phyloP scores from a whole-genome alignment of 306 rosid species.

The Cucurbita argyrosperma region DNA sequence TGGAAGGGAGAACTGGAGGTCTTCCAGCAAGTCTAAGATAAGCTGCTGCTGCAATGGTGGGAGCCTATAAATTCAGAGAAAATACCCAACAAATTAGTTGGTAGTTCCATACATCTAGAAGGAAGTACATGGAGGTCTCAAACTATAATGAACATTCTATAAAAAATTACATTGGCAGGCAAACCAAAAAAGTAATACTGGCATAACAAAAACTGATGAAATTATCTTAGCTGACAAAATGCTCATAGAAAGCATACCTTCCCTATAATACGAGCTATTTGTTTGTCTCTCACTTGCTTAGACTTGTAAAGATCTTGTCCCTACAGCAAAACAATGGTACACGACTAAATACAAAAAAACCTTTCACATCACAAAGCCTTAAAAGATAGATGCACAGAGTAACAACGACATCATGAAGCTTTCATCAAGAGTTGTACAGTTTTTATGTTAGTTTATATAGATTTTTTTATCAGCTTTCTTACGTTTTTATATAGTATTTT shows the following conservation, averaged over 20 bases:
- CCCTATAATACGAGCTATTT: slow-evolving; percentile 70
- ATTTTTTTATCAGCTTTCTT: neutral
- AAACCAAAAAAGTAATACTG: neutral
- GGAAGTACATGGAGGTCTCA: neutral
- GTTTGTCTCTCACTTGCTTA: slow-evolving; percentile 81
- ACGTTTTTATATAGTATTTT: neutral
- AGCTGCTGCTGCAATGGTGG: slow-evolving; percentile 80
- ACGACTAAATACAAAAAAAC: neutral
- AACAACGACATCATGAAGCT: neutral
- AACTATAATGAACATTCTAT: neutral
- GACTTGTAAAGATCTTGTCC: slow-evolving; percentile 74
- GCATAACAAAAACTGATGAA: neutral
- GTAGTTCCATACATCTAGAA: neutral
- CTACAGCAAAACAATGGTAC: slow-evolving; percentile 15
- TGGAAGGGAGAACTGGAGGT: slow-evolving; percentile 82
- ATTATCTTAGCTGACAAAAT: neutral
- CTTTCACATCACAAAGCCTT: neutral
- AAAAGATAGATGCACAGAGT: neutral
- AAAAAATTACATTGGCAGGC: neutral
- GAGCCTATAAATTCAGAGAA: slow-evolving; percentile 36
- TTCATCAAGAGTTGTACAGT: neutral
- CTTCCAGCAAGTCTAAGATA: slow-evolving; percentile 77
- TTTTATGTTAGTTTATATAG: neutral
- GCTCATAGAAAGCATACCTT: slow-evolving; percentile 34
- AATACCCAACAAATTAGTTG: neutral